A percentile compares a stretch with the other conserved stretches of the same genome.
These are phyloP conservation scores for Colletotrichum cordylinicola DNA, from an alignment of 2,329 filamentous ascomycete genomes.

Conservation along the genomic window DNA sequence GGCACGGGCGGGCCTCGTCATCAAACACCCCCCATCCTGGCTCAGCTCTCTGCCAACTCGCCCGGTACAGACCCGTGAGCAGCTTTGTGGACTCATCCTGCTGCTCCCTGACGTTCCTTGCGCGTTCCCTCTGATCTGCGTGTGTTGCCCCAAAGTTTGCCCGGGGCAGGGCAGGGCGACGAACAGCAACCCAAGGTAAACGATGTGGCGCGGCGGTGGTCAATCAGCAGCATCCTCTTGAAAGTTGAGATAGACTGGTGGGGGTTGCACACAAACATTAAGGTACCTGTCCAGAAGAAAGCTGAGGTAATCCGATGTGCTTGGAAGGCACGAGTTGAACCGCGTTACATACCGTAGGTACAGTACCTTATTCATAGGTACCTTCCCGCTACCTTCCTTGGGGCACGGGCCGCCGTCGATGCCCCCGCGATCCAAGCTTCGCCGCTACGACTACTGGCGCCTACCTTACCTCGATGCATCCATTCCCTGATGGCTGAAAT, in stretches of 20 bases:
- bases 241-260: background rate
- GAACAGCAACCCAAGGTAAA: background rate
- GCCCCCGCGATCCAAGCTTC: constrained; percentile 4
- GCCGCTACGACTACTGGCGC: background rate
- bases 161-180: background rate
- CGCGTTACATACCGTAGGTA: background rate
- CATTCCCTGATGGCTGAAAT: background rate
- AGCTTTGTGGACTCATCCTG: background rate
- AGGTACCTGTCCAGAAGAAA: background rate
- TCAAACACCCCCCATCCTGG: constrained; percentile 13
- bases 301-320: background rate
- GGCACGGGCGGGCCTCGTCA: constrained; percentile 18
- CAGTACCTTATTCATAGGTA: background rate
- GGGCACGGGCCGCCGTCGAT: constrained; percentile 11
- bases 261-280: background rate
- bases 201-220: background rate
- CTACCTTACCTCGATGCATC: background rate
- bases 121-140: background rate
- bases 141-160: background rate
- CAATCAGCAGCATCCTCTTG: background rate
- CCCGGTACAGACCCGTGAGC: background rate
- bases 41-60: background rate
- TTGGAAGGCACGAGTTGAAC: background rate
- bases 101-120: background rate
- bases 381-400: background rate